Conservation (phyloP, 2,329 filamentous ascomycete species). For the Hymenoscyphus scutula region DNA sequence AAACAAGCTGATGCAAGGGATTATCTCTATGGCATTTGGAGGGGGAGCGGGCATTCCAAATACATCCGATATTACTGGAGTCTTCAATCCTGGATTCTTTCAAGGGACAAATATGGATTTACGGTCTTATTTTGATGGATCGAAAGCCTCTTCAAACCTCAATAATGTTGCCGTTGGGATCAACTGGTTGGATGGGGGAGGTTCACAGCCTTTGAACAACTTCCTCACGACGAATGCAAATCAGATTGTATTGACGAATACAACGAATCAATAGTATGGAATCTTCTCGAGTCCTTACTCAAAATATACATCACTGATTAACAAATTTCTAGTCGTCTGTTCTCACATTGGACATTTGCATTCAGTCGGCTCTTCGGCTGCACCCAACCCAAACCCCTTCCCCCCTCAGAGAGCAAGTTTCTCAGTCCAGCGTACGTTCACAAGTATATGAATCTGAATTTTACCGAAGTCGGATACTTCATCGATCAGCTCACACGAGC, state of each 20-base stretch:
- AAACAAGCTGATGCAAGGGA: constrained; percentile 32
- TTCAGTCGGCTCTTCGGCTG: constrained; percentile 35
- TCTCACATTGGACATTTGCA: constrained; percentile 34
- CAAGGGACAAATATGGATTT: constrained; percentile 29
- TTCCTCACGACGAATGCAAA: constrained; percentile 31
- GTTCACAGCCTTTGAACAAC: constrained; percentile 26
- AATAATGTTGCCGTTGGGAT: constrained; percentile 31
- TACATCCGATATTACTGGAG: constrained; percentile 30
- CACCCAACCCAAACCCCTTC: constrained; percentile 23
- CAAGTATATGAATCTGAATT: constrained; percentile 37
- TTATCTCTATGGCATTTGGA: constrained; percentile 35
- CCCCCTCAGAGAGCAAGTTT: constrained; percentile 17
- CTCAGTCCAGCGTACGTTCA: constrained; percentile 35
- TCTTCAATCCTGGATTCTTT: constrained; percentile 33
- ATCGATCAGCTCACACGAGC: constrained; percentile 34
- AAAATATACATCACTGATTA: not conserved
- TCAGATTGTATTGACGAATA: constrained; percentile 25
- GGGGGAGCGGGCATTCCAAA: constrained; percentile 26
- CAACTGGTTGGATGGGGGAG: constrained; percentile 37
- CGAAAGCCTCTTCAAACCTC: constrained; percentile 33
- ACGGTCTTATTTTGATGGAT: constrained; percentile 36
- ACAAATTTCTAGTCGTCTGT: constrained; percentile 28
- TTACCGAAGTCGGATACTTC: constrained; percentile 35
- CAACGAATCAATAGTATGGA: constrained; percentile 35
- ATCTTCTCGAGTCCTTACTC: not conserved